phyloP scores from a whole-genome alignment of 2,329 filamentous ascomycete species.

The Ascomycota sp. region DNA sequence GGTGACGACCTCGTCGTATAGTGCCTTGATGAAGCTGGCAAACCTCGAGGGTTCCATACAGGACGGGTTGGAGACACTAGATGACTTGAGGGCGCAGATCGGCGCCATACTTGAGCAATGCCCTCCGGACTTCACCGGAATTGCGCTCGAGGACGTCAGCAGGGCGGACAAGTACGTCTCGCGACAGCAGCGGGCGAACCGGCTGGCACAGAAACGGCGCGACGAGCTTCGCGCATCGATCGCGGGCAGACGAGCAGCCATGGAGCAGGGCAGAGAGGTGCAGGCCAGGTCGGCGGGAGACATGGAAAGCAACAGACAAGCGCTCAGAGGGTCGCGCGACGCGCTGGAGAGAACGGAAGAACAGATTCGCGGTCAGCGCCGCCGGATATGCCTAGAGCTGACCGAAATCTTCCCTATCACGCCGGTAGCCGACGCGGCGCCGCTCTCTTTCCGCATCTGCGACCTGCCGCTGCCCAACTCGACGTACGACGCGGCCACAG shows the following conservation, averaged over 20 bases:
- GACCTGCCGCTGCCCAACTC: constrained; percentile 64
- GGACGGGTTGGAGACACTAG: constrained; percentile 62
- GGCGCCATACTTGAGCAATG: constrained; percentile 30
- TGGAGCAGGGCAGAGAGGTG: constrained; percentile 37
- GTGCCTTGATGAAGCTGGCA: constrained; percentile 67
- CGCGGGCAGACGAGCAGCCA: constrained; percentile 41
- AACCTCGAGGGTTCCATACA: constrained; percentile 83
- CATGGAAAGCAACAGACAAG: constrained; percentile 37
- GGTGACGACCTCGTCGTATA: constrained; percentile 58
- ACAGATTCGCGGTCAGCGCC: constrained; percentile 63
- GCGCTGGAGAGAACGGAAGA: constrained; percentile 37
- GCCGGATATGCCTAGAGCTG: constrained; percentile 74
- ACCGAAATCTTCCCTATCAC: constrained; percentile 62
- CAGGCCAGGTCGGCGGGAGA: constrained; percentile 39
- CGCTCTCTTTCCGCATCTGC: constrained; percentile 70
- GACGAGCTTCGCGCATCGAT: constrained; percentile 51
- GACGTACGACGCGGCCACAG: constrained; percentile 35
- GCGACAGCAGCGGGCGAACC: constrained; percentile 45
- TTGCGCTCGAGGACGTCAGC: constrained; percentile 26
- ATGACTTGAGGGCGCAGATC: constrained; percentile 59
- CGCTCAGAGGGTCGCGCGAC: constrained; percentile 33
- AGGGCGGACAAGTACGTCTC: constrained; percentile 34
- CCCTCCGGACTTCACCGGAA: constrained; percentile 20
- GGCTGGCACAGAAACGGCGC: constrained; percentile 37
- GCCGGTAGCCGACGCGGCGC: constrained; percentile 30